Evolutionary conservation across 768 basidiomycete genomes (phyloP).

Genomic region (Psilocybe tampanensis): DNA sequence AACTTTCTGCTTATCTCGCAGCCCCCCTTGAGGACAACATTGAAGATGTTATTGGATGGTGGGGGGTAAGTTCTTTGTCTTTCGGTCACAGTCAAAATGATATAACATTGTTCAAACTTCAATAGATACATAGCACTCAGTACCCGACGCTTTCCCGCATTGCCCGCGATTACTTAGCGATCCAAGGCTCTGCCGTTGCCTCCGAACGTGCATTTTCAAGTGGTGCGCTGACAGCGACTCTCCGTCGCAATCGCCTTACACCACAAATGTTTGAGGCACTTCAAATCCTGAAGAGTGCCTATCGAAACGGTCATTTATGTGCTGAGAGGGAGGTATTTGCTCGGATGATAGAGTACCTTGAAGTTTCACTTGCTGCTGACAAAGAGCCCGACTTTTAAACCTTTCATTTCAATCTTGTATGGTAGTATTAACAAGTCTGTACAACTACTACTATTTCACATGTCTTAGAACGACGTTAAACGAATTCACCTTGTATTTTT

Average conservation of each 20-base stretch:
- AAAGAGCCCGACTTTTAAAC: not conserved
- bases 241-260: conserved; percentile 11
- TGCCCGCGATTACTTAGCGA: conserved; percentile 21
- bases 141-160: conserved; percentile 17
- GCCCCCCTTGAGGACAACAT: not conserved
- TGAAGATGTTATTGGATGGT: not conserved
- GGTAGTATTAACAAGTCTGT: no score
- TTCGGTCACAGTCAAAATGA: no score
- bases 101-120: not conserved
- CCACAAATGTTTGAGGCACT: conserved; percentile 16
- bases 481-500: no score
- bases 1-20: not conserved
- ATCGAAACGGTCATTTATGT: not conserved
- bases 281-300: conserved; percentile 22
- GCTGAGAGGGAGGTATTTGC: not conserved
- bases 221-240: conserved; percentile 19
- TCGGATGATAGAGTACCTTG: not conserved
- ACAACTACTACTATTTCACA: not conserved
- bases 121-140: not conserved
- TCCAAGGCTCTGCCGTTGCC: conserved; percentile 28
- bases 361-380: not conserved
- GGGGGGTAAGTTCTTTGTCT: not conserved
- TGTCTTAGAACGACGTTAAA: not conserved
- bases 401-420: no score
- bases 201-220: conserved; percentile 29